Conservation (phyloP, 1,284 basidiomycete genomes). For the Boletus austroedulis region DNA sequence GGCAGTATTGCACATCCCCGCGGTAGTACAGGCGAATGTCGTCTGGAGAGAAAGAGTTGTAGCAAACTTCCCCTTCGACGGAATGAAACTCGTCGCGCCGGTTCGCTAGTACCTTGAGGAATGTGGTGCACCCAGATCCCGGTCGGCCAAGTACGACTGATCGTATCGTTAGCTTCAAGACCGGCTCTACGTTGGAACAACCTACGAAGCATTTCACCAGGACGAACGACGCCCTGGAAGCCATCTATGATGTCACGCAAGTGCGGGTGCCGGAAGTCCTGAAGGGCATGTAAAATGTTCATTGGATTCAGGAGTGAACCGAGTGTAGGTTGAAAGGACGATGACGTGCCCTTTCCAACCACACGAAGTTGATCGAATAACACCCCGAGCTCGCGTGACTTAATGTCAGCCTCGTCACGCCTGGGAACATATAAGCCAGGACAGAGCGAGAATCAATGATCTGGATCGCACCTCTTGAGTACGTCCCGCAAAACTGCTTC, state of each 20-base stretch:
- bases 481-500: conserved; percentile 30
- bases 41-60: conserved; percentile 60
- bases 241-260: conserved; percentile 45
- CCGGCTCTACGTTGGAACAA: background rate
- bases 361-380: conserved; percentile 39
- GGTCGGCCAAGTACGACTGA: conserved; percentile 65
- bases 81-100: conserved; percentile 58
- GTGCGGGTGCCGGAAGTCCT: conserved; percentile 37
- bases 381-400: conserved; percentile 37
- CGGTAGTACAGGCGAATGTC: conserved; percentile 55
- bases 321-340: conserved; percentile 42
- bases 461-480: conserved; percentile 32
- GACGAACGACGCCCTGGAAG: conserved; percentile 51
- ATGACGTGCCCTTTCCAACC: conserved; percentile 35
- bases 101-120: conserved; percentile 73
- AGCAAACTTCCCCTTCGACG: conserved; percentile 63
- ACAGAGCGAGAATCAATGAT: no score
- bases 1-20: conserved; percentile 67
- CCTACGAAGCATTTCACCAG: conserved; percentile 62
- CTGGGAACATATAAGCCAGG: conserved; percentile 23
- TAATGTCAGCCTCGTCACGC: conserved; percentile 29
- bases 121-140: conserved; percentile 69
- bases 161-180: background rate
- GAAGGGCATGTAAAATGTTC: conserved; percentile 27
- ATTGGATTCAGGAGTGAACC: conserved; percentile 43